Conservation (phyloP, 306 rosid species). For the Ormosia semicastrata region DNA sequence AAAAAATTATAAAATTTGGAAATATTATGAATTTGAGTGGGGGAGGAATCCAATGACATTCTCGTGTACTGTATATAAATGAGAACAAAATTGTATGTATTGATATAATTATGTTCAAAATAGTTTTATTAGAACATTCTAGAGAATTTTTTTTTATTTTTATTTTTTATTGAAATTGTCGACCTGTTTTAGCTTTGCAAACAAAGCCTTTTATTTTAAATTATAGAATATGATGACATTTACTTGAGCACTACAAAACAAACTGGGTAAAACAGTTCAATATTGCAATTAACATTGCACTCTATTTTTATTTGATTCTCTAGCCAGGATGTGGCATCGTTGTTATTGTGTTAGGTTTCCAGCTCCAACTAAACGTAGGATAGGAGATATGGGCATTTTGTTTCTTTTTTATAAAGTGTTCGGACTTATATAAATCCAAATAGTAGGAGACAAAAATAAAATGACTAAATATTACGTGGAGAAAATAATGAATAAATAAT, state of each 20-base stretch:
- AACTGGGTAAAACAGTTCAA: neutral
- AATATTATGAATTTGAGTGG: too few species aligned
- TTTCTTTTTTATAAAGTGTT: too few species aligned
- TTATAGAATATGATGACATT: neutral
- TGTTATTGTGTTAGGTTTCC: neutral
- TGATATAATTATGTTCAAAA: too few species aligned
- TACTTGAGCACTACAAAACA: neutral
- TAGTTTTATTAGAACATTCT: neutral
- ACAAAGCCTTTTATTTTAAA: neutral
- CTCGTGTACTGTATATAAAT: too few species aligned
- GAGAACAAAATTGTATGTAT: too few species aligned
- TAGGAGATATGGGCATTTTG: too few species aligned
- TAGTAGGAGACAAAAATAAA: neutral
- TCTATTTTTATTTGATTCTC: too few species aligned
- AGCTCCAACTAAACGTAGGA: neutral
- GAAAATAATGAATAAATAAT: too few species aligned
- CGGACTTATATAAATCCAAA: neutral
- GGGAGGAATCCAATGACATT: too few species aligned
- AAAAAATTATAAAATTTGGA: too few species aligned
- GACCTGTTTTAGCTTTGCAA: neutral
- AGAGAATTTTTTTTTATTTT: neutral
- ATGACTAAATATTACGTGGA: too few species aligned
- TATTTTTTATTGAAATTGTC: neutral
- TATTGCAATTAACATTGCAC: neutral
- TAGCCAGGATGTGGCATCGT: neutral